Evolutionary conservation across 768 basidiomycete species (phyloP), one percentile per base, ranked within the genome.

Genomic region (Xanthoconium purpureum): DNA sequence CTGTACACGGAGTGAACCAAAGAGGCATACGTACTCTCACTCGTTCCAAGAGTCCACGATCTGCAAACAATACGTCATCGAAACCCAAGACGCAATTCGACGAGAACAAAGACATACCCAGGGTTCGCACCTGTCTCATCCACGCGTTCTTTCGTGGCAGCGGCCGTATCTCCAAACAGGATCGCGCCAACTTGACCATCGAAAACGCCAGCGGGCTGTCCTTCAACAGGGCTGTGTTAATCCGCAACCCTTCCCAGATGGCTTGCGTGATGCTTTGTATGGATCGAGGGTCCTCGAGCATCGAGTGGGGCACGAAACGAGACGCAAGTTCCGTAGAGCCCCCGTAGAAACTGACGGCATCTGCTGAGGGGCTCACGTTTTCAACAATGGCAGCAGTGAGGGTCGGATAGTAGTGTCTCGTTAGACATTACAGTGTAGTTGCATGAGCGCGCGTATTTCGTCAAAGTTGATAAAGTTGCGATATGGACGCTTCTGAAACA

Each of bases 111-210:
- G 30, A 57, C 58, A 6, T 33, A 66, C 58, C 18, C 44, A 11
- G 64, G 64, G 36, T 66, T 65, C 1, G 61, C 64, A 2, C 54
- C 64, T 0, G 64, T 60, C 36, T 55, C 57, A 15, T 65, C 55
- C 9, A 46, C 52, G 28, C 20, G 57, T 6, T 50, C 47, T 6
- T 37, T 51, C 17, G 49, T 60, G 12, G 43, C 53, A 43, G 55
- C 50, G 2, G 63, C 38, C 60, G 63, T 51, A 29, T 54, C 49
- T 3, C 57, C 64, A n/a, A 60, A 62, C 17, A 66, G 15, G 18
- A 52, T 36, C 1, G 38, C 47, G 9, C 40, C 29, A 1, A 30
- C 18, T 17, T 48, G 46, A 3, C 18, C 28, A 2, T 47, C 20
- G 30, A 50, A 51, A 0, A 52, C 42, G 13, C 50, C 39, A 1